Evolutionary conservation across 768 basidiomycete species (phyloP).

Genomic region (Suillus americanus): DNA sequence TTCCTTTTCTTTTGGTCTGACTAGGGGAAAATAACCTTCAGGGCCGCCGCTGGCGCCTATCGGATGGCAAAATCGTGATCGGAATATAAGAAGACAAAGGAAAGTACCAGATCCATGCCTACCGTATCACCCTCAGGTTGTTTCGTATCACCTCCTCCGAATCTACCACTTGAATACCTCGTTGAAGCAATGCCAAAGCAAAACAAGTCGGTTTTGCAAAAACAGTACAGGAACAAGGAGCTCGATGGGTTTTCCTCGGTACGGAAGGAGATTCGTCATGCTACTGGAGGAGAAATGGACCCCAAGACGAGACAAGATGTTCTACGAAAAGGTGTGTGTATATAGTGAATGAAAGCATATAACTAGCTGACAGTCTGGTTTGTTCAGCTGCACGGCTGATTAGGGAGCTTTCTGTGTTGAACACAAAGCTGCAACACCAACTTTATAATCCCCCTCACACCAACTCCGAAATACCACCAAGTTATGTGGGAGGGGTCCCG

Average conservation of each 20-base stretch:
- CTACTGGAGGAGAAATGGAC: not conserved
- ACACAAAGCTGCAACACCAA: not conserved
- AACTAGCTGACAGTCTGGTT: not conserved
- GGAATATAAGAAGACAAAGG: not conserved
- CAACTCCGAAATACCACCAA: not conserved
- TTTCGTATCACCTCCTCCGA: not conserved
- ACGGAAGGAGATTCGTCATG: conserved; percentile 7
- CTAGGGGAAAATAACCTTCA: too few relatives aligned
- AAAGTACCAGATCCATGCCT: not conserved
- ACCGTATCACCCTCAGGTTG: not conserved
- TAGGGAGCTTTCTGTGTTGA: not conserved
- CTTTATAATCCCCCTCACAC: not conserved
- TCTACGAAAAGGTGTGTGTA: not conserved
- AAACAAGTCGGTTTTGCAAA: conserved; percentile 16
- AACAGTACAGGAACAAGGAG: conserved; percentile 25
- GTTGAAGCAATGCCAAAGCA: conserved; percentile 7
- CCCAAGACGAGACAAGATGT: conserved; percentile 3
- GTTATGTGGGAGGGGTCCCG: not conserved
- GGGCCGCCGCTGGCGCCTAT: not conserved
- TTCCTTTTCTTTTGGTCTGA: too few relatives aligned
- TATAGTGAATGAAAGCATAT: not conserved
- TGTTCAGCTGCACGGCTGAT: conserved; percentile 3
- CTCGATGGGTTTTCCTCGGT: conserved; percentile 17
- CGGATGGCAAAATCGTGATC: not conserved
- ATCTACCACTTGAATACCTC: not conserved